phyloP scores from a whole-genome alignment of 163 green algal species.

The Coccomyxa subellipsoidea region DNA sequence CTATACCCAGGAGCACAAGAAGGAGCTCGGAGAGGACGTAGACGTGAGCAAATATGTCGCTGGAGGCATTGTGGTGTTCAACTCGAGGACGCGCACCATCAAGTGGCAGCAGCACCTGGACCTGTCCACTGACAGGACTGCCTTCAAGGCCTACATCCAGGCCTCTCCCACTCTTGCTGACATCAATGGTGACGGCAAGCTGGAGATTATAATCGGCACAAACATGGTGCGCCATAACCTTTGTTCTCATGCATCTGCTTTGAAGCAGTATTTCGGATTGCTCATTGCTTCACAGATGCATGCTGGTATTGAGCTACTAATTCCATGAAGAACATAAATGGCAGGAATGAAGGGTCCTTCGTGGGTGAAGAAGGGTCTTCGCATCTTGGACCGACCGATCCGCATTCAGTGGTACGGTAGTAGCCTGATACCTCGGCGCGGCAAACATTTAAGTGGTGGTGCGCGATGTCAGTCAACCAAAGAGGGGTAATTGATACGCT shows the following conservation, averaged over 20 bases:
- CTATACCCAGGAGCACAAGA: constrained; percentile 29
- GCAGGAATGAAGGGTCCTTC: too few relatives aligned
- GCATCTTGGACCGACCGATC: too few relatives aligned
- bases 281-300: not conserved
- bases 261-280: too few relatives aligned
- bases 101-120: constrained; percentile 82
- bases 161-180: constrained; percentile 77
- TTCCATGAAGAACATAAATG: too few relatives aligned
- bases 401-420: too few relatives aligned
- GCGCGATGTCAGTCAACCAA: too few relatives aligned
- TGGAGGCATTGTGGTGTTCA: constrained; percentile 81
- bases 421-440: too few relatives aligned
- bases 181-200: constrained; percentile 70
- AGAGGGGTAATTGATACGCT: too few relatives aligned
- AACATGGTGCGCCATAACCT: constrained; percentile 49
- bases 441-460: too few relatives aligned
- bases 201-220: constrained; percentile 81
- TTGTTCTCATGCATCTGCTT: too few relatives aligned
- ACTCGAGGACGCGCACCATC: constrained; percentile 60
- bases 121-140: constrained; percentile 77
- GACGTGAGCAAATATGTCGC: constrained; percentile 74
- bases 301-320: too few relatives aligned
- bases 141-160: constrained; percentile 75
- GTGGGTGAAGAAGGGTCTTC: too few relatives aligned
- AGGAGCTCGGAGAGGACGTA: constrained; percentile 54